A percentile compares a stretch with the other conserved stretches of the same genome.
These are phyloP conservation scores for Onygena corvina DNA, from an alignment of 2,329 filamentous ascomycete genomes.

Conservation along the genomic window DNA sequence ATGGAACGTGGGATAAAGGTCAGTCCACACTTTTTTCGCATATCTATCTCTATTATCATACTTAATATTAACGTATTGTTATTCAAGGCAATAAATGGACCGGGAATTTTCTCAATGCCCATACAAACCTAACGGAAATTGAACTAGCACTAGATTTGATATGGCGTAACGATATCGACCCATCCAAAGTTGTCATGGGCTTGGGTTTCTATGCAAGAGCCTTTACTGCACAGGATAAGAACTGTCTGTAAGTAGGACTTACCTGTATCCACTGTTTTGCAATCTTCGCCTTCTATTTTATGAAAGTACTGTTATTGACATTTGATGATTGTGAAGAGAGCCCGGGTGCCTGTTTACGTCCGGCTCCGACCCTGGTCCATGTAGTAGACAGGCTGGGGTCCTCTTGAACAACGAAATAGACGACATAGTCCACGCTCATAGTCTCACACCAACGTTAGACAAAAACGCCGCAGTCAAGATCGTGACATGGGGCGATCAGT, in stretches of 20 bases:
- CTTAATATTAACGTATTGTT: neutral
- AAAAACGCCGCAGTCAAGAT: conserved; percentile 24
- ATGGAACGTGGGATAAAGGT: conserved; percentile 3
- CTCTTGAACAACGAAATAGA: conserved; percentile 30
- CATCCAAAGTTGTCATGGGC: conserved; percentile 37
- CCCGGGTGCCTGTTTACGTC: conserved; percentile 19
- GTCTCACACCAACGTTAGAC: conserved; percentile 19
- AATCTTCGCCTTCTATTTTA: too few relatives aligned
- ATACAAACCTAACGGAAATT: conserved; percentile 38
- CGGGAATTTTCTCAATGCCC: conserved; percentile 23
- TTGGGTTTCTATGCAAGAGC: conserved; percentile 37
- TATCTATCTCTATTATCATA: neutral
- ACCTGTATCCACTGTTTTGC: too few relatives aligned
- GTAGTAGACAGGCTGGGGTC: conserved; percentile 23
- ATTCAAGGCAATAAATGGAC: conserved; percentile 6
- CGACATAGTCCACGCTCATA: conserved; percentile 17
- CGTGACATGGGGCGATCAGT: conserved; percentile 31
- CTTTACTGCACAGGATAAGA: conserved; percentile 24
- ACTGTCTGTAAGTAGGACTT: neutral
- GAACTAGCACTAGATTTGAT: conserved; percentile 27
- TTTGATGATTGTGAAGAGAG: conserved; percentile 12
- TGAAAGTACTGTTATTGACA: neutral
- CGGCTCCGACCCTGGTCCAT: conserved; percentile 20
- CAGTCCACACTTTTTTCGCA: too few relatives aligned
- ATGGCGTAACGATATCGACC: conserved; percentile 33